Conservation (phyloP, 1,139 yeast genomes). For the Kazachstania sp. region DNA sequence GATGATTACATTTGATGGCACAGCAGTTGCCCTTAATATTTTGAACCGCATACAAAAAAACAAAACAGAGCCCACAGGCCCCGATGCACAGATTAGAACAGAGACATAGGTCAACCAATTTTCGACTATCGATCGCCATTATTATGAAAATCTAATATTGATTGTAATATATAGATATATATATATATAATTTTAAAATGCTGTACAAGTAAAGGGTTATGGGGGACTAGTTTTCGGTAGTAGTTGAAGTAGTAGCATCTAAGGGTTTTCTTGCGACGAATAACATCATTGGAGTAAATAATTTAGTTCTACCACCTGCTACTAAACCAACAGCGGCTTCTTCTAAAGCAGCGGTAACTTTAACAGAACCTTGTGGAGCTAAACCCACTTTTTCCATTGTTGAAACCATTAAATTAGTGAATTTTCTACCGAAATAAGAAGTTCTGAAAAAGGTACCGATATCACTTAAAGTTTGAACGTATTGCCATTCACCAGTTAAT, state of each 20-base stretch:
- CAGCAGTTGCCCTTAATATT: too few relatives aligned
- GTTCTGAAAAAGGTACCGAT: constrained; percentile 83
- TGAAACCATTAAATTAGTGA: constrained; percentile 77
- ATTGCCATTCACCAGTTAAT: constrained; percentile 85
- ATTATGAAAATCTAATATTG: too few relatives aligned
- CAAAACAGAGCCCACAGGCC: too few relatives aligned
- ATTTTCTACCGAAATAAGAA: constrained; percentile 71
- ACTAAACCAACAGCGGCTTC: constrained; percentile 96
- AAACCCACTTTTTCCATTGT: constrained; percentile 72
- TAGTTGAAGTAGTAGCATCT: not conserved
- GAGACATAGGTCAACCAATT: too few relatives aligned
- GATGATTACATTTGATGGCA: too few relatives aligned
- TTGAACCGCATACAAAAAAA: too few relatives aligned
- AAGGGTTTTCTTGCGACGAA: constrained; percentile 75
- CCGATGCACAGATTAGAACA: too few relatives aligned
- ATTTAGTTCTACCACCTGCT: constrained; percentile 79
- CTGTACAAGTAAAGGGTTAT: too few relatives aligned
- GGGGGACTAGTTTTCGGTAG: not conserved
- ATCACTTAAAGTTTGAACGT: constrained; percentile 73
- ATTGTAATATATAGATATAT: too few relatives aligned
- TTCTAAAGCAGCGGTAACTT: constrained; percentile 88
- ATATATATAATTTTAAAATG: too few relatives aligned
- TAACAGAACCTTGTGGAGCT: constrained; percentile 89
- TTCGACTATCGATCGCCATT: too few relatives aligned
- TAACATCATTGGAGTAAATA: constrained; percentile 96